Evolutionary conservation across 108 stramenopile genomes (phyloP), one percentile per base, ranked within the genome.

Genomic region (Epipyxis sp.): DNA sequence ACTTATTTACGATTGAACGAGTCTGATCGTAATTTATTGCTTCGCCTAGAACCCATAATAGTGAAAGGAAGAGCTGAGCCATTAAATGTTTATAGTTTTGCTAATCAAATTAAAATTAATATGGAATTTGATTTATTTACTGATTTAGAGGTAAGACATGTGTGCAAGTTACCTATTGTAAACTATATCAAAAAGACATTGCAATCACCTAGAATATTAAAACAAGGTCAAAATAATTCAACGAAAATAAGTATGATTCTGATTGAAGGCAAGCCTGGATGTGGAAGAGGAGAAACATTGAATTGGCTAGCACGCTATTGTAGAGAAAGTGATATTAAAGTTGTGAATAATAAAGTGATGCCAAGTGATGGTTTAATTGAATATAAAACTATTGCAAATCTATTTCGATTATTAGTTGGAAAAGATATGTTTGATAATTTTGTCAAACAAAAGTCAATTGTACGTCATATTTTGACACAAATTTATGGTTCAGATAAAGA

Each of bases 61-160:
- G 46, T 50, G 46, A 50, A 50, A 50, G 46, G 46, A 13, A 50
- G 20, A 78, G n/a, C 62, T 78, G 32, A 78, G 68, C 27, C 67
- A 43, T 20, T 42, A 67, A 20, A 59, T 67, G 77, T 34, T 44
- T 27, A 78, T 69, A 62, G 29, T 78, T 27, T 30, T 42, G 2
- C 59, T 76, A 37, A 61, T 59, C n/a, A 76, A 76, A n/a, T 61
- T 61, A 1, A 78, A 44, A 2, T 29, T 27, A 69, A 13, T 62
- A 59, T 20, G 68, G 69, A 1, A 29, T 6, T 30, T 30, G 25
- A 0, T 69, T 58, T n/a, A 40, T 20, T 50, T 13, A 6, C 46
- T 50, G 46, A 50, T 13, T 50, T 13, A 13, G 46, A 50, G 20
- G 20, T 50, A 13, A 50, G 20, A 20, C 6, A 6, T 20, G 46